phyloP scores from a whole-genome alignment of 2,329 filamentous ascomycete species.

The Cercospora nicotianae region DNA sequence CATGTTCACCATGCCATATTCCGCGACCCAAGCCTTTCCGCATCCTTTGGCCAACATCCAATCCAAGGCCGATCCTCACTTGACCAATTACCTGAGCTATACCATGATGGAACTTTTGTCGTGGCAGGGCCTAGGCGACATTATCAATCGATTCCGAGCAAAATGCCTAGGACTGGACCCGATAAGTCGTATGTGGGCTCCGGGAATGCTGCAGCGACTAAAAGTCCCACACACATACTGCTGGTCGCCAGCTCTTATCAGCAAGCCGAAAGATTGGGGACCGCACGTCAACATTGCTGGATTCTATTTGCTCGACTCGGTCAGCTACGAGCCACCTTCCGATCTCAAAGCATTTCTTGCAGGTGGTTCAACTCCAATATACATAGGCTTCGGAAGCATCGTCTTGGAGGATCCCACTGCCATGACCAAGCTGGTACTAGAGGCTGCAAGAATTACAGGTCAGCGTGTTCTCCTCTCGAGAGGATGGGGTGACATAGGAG shows the following conservation, averaged over 20 bases:
- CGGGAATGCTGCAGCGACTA: conserved; percentile 73
- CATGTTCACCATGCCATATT: conserved; percentile 97
- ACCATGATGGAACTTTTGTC: conserved; percentile 86
- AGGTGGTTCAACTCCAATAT: conserved; percentile 70
- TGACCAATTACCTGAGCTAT: conserved; percentile 82
- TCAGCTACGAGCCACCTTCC: conserved; percentile 64
- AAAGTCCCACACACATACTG: conserved; percentile 86
- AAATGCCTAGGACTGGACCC: conserved; percentile 72
- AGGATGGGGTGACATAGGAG: conserved; percentile 54
- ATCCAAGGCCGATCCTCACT: conserved; percentile 70
- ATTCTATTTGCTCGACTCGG: conserved; percentile 72
- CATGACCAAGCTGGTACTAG: conserved; percentile 70
- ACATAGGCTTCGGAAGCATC: conserved; percentile 82
- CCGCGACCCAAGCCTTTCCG: conserved; percentile 78
- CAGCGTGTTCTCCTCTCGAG: conserved; percentile 56
- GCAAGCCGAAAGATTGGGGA: conserved; percentile 76
- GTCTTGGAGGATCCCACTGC: conserved; percentile 73
- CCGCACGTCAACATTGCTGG: conserved; percentile 70
- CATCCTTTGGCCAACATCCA: conserved; percentile 84
- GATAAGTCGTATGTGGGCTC: conserved; percentile 78
- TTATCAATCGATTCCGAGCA: conserved; percentile 84
- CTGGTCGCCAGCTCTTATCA: conserved; percentile 79
- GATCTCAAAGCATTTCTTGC: conserved; percentile 67
- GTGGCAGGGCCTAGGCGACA: conserved; percentile 86
- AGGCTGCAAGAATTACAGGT: conserved; percentile 59